Conservation (phyloP, 495 filamentous ascomycete species). For the Penicillium dipodomyicola region DNA sequence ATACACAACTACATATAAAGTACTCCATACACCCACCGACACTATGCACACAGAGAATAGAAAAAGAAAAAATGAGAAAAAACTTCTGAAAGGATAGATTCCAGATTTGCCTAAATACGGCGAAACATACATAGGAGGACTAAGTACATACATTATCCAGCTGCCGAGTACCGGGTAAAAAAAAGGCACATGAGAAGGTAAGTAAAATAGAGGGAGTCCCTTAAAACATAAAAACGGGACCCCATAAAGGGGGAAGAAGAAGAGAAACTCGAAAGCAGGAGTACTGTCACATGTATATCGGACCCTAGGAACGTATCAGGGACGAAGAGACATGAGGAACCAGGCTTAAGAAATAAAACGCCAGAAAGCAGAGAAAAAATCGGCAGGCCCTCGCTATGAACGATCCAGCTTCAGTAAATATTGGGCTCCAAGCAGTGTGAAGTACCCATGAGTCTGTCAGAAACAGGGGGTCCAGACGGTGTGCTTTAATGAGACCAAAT, state of each 20-base stretch:
- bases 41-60: slow-evolving; percentile 4
- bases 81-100: slow-evolving; percentile 11
- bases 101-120: slow-evolving; percentile 13
- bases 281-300: slow-evolving; percentile 28
- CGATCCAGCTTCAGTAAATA: slow-evolving; percentile 21
- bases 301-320: slow-evolving; percentile 48
- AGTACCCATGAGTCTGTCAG: neutral
- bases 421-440: slow-evolving; percentile 7
- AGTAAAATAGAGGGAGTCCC: slow-evolving; percentile 22
- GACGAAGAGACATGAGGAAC: slow-evolving; percentile 33
- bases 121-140: slow-evolving; percentile 35
- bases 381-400: slow-evolving; percentile 38
- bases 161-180: slow-evolving; percentile 31
- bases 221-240: slow-evolving; percentile 13
- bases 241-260: slow-evolving; percentile 17
- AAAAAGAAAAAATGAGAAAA: neutral
- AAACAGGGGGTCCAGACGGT: slow-evolving; percentile 6
- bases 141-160: slow-evolving; percentile 51
- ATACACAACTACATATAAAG: neutral
- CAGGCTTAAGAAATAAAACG: slow-evolving; percentile 30
- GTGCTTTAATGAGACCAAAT: slow-evolving; percentile 15
- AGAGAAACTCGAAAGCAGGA: slow-evolving; percentile 13
- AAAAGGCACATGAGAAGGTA: slow-evolving; percentile 35
- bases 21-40: neutral
- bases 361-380: slow-evolving; percentile 26